Conservation (phyloP, 2,329 filamentous ascomycete species). For the Penicillium aurantiogriseum region DNA sequence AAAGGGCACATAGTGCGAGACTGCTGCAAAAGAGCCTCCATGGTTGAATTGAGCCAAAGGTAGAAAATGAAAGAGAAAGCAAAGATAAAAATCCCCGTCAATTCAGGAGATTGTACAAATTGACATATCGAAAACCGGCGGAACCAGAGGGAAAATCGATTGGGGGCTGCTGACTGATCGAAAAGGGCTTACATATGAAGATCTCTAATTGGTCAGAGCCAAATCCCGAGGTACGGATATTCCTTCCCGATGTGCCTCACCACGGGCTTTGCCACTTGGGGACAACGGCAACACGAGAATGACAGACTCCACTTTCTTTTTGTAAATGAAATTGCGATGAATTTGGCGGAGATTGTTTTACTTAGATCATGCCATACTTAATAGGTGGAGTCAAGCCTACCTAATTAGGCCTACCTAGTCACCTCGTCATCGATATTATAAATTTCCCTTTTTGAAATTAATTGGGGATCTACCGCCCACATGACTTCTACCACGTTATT, state of each 20-base stretch:
- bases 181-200: not conserved
- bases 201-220: not conserved
- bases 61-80: not conserved
- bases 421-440: too few relatives aligned
- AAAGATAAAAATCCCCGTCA: not conserved
- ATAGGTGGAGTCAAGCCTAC: not conserved
- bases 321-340: not conserved
- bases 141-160: slow-evolving; percentile 4
- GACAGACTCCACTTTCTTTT: not conserved
- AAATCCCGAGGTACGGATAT: not conserved
- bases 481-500: not conserved
- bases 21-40: slow-evolving; percentile 94
- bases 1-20: slow-evolving; percentile 97
- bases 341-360: not conserved
- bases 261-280: not conserved
- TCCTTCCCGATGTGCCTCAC: not conserved
- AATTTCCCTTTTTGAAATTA: too few relatives aligned
- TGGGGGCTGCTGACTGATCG: slow-evolving; percentile 3
- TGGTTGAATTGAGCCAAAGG: slow-evolving; percentile 40
- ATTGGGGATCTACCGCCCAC: not conserved
- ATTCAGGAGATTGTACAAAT: not conserved
- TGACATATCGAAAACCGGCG: not conserved
- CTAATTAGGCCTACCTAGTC: not conserved
- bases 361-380: not conserved
- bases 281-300: too few relatives aligned